A percentile compares a stretch with the other conserved stretches of the same genome.
Conservation (phyloP, 2,329 filamentous ascomycete genomes). For the Aspergillus novofumigatus region DNA sequence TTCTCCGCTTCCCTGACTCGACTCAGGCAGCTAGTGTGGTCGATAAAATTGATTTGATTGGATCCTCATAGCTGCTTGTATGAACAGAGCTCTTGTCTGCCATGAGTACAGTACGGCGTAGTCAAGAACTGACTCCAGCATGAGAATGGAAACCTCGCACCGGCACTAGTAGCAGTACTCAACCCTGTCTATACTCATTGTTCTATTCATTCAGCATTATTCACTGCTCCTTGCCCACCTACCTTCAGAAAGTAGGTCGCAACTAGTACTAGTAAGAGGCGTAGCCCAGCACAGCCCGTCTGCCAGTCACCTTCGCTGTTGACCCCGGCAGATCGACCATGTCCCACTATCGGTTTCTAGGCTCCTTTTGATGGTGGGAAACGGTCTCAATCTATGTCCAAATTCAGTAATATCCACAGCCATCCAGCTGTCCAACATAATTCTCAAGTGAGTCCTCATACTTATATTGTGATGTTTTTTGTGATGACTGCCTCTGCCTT, state of each 20-base stretch:
- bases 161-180: background rate
- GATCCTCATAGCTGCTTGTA: too few relatives aligned
- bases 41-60: background rate
- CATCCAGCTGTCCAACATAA: background rate
- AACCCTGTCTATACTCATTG: background rate
- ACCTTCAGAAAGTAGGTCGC: background rate
- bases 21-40: background rate
- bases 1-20: background rate
- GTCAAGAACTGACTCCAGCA: background rate
- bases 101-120: too few relatives aligned
- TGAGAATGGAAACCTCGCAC: background rate
- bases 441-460: background rate
- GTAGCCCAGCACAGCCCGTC: background rate
- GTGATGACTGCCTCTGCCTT: background rate
- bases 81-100: too few relatives aligned
- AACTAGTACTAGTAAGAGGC: background rate
- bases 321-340: conserved; percentile 2
- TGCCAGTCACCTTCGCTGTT: conserved; percentile 5
- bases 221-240: background rate
- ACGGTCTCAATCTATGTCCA: background rate
- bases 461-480: background rate
- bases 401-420: background rate
- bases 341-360: background rate
- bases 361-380: background rate
- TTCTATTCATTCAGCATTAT: background rate